phyloP scores from a whole-genome alignment of 352 stramenopile species.

The Pelagophyceae sp. region DNA sequence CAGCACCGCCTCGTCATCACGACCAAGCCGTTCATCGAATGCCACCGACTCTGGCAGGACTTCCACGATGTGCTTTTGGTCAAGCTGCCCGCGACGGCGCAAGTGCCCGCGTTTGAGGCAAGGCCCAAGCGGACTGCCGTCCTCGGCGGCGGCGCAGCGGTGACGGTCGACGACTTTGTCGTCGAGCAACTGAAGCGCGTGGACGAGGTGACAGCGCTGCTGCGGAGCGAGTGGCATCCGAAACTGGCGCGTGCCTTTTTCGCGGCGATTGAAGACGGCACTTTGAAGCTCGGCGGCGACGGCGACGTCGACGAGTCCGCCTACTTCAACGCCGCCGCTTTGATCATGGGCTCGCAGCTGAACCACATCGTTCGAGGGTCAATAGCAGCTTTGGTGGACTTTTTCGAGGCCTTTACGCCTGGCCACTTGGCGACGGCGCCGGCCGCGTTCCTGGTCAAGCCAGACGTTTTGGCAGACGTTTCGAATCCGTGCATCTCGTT shows the following conservation, averaged over 20 bases:
- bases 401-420: not conserved
- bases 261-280: not conserved
- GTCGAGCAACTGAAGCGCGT: not conserved
- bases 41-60: not conserved
- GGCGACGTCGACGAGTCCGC: not conserved
- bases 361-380: not conserved
- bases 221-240: not conserved
- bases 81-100: not conserved
- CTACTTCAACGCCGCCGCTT: constrained; percentile 11
- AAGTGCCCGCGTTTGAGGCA: not conserved
- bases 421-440: not conserved
- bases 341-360: not conserved
- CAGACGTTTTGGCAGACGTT: not conserved
- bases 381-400: not conserved
- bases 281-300: not conserved
- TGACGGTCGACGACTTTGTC: not conserved
- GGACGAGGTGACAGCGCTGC: not conserved
- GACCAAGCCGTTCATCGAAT: not conserved
- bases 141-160: not conserved
- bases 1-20: not conserved
- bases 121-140: not conserved
- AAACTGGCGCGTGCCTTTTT: not conserved
- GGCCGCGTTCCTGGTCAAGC: not conserved
- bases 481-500: not conserved
- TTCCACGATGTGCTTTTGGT: not conserved